Conservation (phyloP, 2,329 filamentous ascomycete genomes). For the Pseudogymnoascus sp. region DNA sequence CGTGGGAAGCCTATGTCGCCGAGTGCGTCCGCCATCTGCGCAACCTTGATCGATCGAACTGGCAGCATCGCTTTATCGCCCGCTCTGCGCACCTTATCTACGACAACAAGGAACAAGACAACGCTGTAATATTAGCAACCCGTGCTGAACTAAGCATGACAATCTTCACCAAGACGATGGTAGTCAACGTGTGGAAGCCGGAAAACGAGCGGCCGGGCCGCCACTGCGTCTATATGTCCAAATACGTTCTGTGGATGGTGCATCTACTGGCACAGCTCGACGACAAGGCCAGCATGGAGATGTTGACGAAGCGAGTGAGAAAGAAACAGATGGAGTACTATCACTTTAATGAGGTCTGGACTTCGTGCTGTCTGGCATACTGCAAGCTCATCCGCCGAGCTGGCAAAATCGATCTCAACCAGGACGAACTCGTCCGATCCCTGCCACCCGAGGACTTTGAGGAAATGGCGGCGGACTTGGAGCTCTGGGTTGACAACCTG, state of each 20-base stretch:
- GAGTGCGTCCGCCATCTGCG: conserved; percentile 28
- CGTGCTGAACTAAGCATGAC: conserved; percentile 59
- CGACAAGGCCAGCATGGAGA: conserved; percentile 55
- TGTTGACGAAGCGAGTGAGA: conserved; percentile 54
- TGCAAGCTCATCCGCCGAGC: conserved; percentile 46
- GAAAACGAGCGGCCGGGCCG: conserved; percentile 61
- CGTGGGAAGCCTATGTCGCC: conserved; percentile 54
- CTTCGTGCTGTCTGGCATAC: conserved; percentile 23
- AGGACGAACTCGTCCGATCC: conserved; percentile 59
- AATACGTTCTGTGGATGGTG: conserved; percentile 60
- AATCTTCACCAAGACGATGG: conserved; percentile 68
- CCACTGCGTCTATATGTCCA: conserved; percentile 66
- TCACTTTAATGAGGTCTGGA: conserved; percentile 22
- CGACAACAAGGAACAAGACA: conserved; percentile 34
- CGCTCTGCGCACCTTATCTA: conserved; percentile 54
- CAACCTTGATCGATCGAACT: conserved; percentile 59
- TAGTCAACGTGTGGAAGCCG: conserved; percentile 65
- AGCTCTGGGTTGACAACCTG: conserved; percentile 47
- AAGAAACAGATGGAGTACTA: conserved; percentile 49
- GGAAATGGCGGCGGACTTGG: conserved; percentile 47
- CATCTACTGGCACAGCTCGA: conserved; percentile 50
- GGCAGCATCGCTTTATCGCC: conserved; percentile 65
- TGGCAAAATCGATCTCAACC: conserved; percentile 48
- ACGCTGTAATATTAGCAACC: conserved; percentile 40
- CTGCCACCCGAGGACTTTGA: conserved; percentile 59